A percentile compares a stretch with the other conserved stretches of the same genome.
Evolutionary conservation across 345 rosid species (phyloP).

Genomic region (Angophora floribunda): DNA sequence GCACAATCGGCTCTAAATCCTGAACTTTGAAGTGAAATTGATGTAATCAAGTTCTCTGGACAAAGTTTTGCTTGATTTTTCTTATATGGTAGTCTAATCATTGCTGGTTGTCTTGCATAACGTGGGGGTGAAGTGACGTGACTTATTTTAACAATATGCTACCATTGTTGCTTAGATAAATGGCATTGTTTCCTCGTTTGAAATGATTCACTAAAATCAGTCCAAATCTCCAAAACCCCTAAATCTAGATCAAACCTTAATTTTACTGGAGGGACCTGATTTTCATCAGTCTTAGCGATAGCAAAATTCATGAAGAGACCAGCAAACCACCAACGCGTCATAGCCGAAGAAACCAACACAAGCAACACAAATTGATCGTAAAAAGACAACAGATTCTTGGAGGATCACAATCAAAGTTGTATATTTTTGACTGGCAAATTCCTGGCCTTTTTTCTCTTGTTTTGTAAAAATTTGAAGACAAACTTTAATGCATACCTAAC

Average conservation of each 20-base stretch:
- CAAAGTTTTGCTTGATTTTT: neutral
- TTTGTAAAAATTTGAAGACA: neutral
- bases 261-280: neutral
- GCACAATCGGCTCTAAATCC: neutral
- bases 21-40: neutral
- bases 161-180: neutral
- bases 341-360: neutral
- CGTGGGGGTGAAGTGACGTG: rapidly evolving
- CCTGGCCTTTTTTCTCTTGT: neutral
- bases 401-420: neutral
- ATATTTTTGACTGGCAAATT: neutral
- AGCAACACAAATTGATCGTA: neutral
- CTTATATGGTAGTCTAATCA: rapidly evolving
- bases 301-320: neutral
- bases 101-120: neutral
- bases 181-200: rapidly evolving
- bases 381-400: neutral
- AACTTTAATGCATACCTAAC: neutral
- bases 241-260: rapidly evolving
- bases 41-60: neutral
- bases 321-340: neutral
- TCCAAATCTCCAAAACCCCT: neutral
- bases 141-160: neutral
- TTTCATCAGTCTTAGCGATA: too few species aligned
- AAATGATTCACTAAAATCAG: neutral